Conservation (phyloP, 805 yeast genomes). For the Lipomyces japonicus region DNA sequence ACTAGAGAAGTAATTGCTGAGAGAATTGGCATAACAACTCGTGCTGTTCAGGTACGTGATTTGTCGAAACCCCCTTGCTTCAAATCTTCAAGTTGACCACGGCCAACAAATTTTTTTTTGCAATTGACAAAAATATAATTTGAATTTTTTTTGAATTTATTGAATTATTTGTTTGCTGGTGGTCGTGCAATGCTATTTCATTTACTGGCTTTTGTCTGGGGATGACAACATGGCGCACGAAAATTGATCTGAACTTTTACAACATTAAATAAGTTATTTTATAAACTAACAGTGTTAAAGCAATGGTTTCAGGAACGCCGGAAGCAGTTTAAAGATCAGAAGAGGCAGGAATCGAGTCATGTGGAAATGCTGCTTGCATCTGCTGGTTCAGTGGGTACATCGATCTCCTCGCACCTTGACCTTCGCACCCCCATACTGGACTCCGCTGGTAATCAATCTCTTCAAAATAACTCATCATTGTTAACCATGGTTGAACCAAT, state of each 20-base stretch:
- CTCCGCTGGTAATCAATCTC: no score
- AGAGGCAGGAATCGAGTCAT: conserved; percentile 6
- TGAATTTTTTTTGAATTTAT: no score
- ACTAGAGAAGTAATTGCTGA: conserved; percentile 18
- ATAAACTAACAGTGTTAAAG: conserved; percentile 1
- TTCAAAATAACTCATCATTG: no score
- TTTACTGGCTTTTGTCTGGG: not conserved
- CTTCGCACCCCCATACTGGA: no score
- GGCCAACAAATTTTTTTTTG: no score
- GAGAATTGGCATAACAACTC: conserved; percentile 11
- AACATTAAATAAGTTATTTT: not conserved
- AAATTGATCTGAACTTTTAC: not conserved
- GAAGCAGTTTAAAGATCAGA: conserved; percentile 16
- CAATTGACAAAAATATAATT: no score
- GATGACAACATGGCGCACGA: not conserved
- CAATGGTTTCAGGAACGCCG: conserved; percentile 25
- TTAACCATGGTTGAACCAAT: no score
- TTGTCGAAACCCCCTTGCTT: not conserved
- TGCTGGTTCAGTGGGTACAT: conserved; percentile 15
- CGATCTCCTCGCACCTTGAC: no score
- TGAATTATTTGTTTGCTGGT: no score
- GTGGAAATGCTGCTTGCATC: conserved; percentile 22
- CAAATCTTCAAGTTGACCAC: no score
- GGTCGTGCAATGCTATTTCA: no score
- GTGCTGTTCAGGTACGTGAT: conserved; percentile 23